Conservation (phyloP, 2,329 filamentous ascomycete species). For the Penicillium sp. region DNA sequence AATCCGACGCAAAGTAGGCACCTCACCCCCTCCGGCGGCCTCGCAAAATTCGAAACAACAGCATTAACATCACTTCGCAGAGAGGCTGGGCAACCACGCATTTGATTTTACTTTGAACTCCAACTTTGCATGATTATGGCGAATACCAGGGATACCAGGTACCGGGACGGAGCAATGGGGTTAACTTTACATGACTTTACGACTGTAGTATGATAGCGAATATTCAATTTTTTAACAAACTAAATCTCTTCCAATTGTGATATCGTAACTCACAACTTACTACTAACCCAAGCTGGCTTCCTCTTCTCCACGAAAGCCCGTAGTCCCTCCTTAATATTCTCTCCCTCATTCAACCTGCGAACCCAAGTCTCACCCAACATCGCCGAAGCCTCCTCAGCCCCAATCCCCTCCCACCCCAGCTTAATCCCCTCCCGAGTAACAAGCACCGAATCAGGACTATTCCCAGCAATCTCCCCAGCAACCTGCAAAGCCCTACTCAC, state of each 20-base stretch:
- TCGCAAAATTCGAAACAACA: not conserved
- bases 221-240: not conserved
- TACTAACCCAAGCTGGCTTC: slow-evolving; percentile 58
- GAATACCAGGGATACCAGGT: slow-evolving; percentile 30
- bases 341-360: slow-evolving; percentile 57
- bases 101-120: slow-evolving; percentile 24
- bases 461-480: slow-evolving; percentile 59
- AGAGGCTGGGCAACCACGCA: slow-evolving; percentile 29
- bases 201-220: slow-evolving; percentile 15
- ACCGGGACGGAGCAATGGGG: slow-evolving; percentile 27
- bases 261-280: slow-evolving; percentile 37
- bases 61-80: slow-evolving; percentile 19
- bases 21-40: not conserved
- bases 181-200: slow-evolving; percentile 14
- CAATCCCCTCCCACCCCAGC: slow-evolving; percentile 66
- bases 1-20: slow-evolving; percentile 49
- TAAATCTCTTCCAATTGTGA: not conserved
- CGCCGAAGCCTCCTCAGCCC: slow-evolving; percentile 60
- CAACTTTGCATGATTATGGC: slow-evolving; percentile 23
- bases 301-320: slow-evolving; percentile 73
- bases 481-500: slow-evolving; percentile 53
- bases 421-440: slow-evolving; percentile 69
- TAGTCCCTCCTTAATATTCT: slow-evolving; percentile 72
- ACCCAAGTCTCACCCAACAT: slow-evolving; percentile 58
- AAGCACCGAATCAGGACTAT: slow-evolving; percentile 72